Evolutionary conservation across 2,329 filamentous ascomycete genomes (phyloP), one percentile per base, ranked within the genome.

Genomic region (Hypoxylon sp.): DNA sequence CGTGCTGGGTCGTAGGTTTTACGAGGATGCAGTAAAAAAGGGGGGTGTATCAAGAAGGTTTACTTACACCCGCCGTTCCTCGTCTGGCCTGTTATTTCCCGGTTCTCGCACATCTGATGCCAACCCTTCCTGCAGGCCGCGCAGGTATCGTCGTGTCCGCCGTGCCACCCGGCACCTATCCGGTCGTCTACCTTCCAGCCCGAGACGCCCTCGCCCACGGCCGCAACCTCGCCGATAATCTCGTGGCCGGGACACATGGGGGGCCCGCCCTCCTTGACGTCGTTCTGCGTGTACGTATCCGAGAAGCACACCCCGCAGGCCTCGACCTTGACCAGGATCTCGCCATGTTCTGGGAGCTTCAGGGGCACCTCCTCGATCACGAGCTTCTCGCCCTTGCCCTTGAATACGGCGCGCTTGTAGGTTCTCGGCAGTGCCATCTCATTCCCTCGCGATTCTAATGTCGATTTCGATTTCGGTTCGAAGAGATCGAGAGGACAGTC

Each of bases 271-370:
- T 71, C 60, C 48, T 79, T 72, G 1, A 77, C 72, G 27, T 74
- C 70, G 24, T 69, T 49, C 48, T 72, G 69, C 2, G 67, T 65
- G 15, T 56, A 67, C 3, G 63, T 42, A 62, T 88, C 85, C 0
- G 81, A 83, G 66, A 81, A 80, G 67, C 85, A 88, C 24, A 88
- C 79, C 29, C 86, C 85, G 55, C 81, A 85, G 3, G 85, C 85
- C 38, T 83, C 77, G 8, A 87, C 83, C 70, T 88, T 88, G 64
- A 88, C 76, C 13, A 88, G 75, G 15, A 88, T 73, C 68, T 88
- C 77, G 2, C 81, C 80, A 0, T 71, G 50, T 13, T 75, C 65
- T 2, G 83, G 83, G n/a, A 75, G 63, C 18, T 76, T 75, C 42
- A 88, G 71, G 3, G 77, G 72, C 2, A 80, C 68, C 9, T 87